phyloP scores from a whole-genome alignment of 163 green algal genomes.

The Scenedesmus sp. region DNA sequence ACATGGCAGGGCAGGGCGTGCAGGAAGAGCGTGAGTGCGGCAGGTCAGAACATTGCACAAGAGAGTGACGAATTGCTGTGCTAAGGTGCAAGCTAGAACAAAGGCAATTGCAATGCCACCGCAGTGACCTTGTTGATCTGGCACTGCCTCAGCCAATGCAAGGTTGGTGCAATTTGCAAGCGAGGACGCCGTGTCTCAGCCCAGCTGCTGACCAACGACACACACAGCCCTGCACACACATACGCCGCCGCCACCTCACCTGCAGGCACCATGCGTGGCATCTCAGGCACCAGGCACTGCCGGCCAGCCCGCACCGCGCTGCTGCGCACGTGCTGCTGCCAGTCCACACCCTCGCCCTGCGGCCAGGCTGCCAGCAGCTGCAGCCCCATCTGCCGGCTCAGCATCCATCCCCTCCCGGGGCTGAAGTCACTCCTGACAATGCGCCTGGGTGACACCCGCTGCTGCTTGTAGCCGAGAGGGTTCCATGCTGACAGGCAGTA shows the following conservation, averaged over 20 bases:
- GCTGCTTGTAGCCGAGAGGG: not conserved
- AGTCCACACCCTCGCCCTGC: not conserved
- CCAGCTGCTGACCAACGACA: not conserved
- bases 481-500: conserved; percentile 47
- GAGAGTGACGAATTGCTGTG: not conserved
- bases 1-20: not conserved
- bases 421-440: conserved; percentile 26
- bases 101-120: too few relatives aligned
- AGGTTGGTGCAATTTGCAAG: not conserved
- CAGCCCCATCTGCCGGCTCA: conserved; percentile 9
- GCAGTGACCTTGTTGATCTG: too few relatives aligned
- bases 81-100: too few relatives aligned
- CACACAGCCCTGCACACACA: not conserved
- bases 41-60: not conserved
- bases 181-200: not conserved
- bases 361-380: conserved; percentile 28
- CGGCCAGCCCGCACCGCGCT: conserved; percentile 6
- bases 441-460: not conserved
- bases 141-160: not conserved
- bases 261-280: conserved; percentile 35
- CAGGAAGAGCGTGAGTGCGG: not conserved
- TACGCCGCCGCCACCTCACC: not conserved
- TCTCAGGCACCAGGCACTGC: conserved; percentile 51
- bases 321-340: conserved; percentile 13
- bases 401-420: conserved; percentile 16